Evolutionary conservation across 2,329 filamentous ascomycete species (phyloP).

Genomic region (Calonectria naviculata): DNA sequence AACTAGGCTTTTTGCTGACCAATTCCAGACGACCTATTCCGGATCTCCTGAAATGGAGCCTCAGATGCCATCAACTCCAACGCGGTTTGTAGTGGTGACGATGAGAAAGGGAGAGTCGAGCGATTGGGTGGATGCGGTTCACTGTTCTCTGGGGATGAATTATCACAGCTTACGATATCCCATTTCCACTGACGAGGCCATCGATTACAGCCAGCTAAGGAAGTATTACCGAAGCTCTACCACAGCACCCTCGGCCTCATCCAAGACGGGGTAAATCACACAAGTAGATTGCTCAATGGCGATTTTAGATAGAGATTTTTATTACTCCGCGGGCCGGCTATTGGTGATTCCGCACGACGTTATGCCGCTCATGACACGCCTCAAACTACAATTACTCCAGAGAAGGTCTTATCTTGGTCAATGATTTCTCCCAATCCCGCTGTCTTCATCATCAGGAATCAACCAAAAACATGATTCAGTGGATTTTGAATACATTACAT

Average conservation of each 20-base stretch:
- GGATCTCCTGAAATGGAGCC: slow-evolving; percentile 18
- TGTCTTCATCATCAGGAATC: not conserved
- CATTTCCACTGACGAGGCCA: not conserved
- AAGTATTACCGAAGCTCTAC: slow-evolving; percentile 5
- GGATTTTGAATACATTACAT: slow-evolving; percentile 25
- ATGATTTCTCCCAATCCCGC: not conserved
- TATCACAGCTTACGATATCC: slow-evolving; percentile 12
- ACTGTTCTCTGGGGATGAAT: slow-evolving; percentile 17
- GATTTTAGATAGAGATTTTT: no score
- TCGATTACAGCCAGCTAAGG: slow-evolving; percentile 5
- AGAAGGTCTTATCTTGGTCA: not conserved
- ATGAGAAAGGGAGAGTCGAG: slow-evolving; percentile 13
- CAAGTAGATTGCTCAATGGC: not conserved
- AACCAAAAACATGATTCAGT: slow-evolving; percentile 7
- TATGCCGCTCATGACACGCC: slow-evolving; percentile 26
- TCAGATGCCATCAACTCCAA: slow-evolving; percentile 8
- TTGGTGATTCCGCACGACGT: slow-evolving; percentile 16
- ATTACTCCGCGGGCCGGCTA: not conserved
- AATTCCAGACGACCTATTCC: slow-evolving; percentile 10
- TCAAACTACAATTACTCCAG: not conserved
- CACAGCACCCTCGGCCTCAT: not conserved
- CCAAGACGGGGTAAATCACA: not conserved
- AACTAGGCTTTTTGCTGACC: not conserved
- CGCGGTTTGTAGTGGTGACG: slow-evolving; percentile 19
- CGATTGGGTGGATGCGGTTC: slow-evolving; percentile 21